A percentile compares a stretch with the other conserved stretches of the same genome.
These are phyloP conservation scores for Collybia sp. DNA, from an alignment of 768 basidiomycete genomes.

Conservation along the genomic window DNA sequence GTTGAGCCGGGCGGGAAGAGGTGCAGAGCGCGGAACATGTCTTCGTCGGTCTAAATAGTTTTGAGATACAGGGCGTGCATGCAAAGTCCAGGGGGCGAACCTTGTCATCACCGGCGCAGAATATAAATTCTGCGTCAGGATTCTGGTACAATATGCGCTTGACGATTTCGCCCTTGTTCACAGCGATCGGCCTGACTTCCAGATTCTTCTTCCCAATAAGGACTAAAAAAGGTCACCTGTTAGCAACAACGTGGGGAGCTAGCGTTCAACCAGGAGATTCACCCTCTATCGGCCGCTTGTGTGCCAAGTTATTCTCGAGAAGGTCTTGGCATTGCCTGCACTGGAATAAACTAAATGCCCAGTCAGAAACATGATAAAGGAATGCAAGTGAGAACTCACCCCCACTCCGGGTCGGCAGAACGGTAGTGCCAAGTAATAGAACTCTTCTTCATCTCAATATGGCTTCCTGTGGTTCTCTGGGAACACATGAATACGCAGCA, in stretches of 20 bases:
- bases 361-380: not conserved
- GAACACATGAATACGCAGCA: not conserved
- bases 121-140: slow-evolving; percentile 92
- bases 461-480: slow-evolving; percentile 88
- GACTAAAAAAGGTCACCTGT: slow-evolving; percentile 41
- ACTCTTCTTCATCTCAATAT: slow-evolving; percentile 96
- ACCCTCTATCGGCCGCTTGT: slow-evolving; percentile 94
- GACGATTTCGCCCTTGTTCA: slow-evolving; percentile 99
- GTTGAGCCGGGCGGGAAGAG: slow-evolving; percentile 48
- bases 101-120: slow-evolving; percentile 99
- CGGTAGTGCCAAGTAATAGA: slow-evolving; percentile 99
- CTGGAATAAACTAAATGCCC: slow-evolving; percentile 66
- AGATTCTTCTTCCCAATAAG: slow-evolving; percentile 98
- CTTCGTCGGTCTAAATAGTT: slow-evolving; percentile 79
- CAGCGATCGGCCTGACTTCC: slow-evolving; percentile 90
- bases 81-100: slow-evolving; percentile 25
- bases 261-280: slow-evolving; percentile 9
- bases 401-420: slow-evolving; percentile 91
- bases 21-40: slow-evolving; percentile 94
- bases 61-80: not conserved
- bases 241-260: not conserved
- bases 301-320: slow-evolving; percentile 89
- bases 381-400: slow-evolving; percentile 44
- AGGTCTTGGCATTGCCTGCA: slow-evolving; percentile 96
- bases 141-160: slow-evolving; percentile 90